Evolutionary conservation across 768 basidiomycete genomes (phyloP), one percentile per base, ranked within the genome.

Genomic region (Cystofilobasidium macerans): DNA sequence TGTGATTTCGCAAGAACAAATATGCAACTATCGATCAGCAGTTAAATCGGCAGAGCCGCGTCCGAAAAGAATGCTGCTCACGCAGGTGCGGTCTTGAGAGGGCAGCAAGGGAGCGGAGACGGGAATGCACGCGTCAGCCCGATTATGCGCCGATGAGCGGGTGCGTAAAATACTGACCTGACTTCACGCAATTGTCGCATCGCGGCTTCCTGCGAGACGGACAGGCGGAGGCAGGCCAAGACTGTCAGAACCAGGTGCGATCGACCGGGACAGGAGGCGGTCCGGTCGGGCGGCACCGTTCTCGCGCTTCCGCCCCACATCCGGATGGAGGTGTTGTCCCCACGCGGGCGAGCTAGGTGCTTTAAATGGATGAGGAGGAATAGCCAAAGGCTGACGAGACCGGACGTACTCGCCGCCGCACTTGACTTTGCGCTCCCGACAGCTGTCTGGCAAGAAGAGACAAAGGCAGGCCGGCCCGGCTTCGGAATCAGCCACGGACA

Each of bases 401-500:
- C 45, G 7, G 30, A 54, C 51, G 28, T 18, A 54, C 51, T 54
- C 51, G 13, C 51, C 51, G 28, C 51, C 51, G 51, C 51, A 54
- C 28, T 32, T 28, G 51, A 54, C 51, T 30, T 54, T 54, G 51
- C 51, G 51, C 28, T 54, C 51, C 51, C 51, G 11, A 32, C 51
- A 54, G 51, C 51, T 30, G 51, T 32, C 51, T 54, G 51, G 4
- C 28, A 32, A 54, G 28, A 22, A 14, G 51, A 20, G 24, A 20
- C 45, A 47, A 5, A n/a, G 13, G 22, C 24, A 18, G 7, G 42
- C 22, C 16, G n/a, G n/a, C n/a, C n/a, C n/a, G n/a, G n/a, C n/a
- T n/a, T n/a, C n/a, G n/a, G n/a, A 42, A 18, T 38, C 7, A 7
- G 36, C 36, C 7, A 38, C 7, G 36, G 7, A 14, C 36, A 8